Conservation (phyloP, 768 basidiomycete species). For the Pleurotus giganteus region DNA sequence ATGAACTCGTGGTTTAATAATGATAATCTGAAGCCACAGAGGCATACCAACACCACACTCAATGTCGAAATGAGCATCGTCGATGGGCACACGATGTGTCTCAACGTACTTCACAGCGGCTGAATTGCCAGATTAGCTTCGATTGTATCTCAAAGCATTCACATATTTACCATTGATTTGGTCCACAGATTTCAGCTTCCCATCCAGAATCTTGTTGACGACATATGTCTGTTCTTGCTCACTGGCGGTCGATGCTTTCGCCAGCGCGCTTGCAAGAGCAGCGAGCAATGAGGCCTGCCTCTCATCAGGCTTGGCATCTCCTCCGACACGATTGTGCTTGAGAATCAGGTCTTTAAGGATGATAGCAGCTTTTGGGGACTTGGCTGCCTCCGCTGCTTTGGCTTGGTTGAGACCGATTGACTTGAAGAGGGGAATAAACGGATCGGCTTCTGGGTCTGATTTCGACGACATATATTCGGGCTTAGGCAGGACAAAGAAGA, state of each 20-base stretch:
- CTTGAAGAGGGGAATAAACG: slow-evolving; percentile 56
- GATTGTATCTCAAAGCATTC: background rate
- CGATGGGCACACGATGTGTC: slow-evolving; percentile 53
- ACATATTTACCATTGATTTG: slow-evolving; percentile 75
- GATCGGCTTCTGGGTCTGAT: slow-evolving; percentile 24
- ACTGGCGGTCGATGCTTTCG: slow-evolving; percentile 51
- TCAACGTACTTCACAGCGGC: slow-evolving; percentile 80
- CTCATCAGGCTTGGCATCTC: slow-evolving; percentile 58
- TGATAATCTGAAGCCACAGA: background rate
- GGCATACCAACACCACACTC: slow-evolving; percentile 85
- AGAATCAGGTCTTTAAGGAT: slow-evolving; percentile 71
- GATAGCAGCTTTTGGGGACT: slow-evolving; percentile 73
- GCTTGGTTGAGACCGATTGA: slow-evolving; percentile 72
- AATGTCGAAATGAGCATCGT: slow-evolving; percentile 70
- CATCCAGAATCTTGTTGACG: slow-evolving; percentile 66
- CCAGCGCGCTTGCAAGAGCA: slow-evolving; percentile 59
- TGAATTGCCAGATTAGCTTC: slow-evolving; percentile 20
- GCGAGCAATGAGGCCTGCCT: slow-evolving; percentile 73
- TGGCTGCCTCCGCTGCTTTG: slow-evolving; percentile 81
- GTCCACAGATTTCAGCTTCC: slow-evolving; percentile 74
- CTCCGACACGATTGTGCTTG: slow-evolving; percentile 41
- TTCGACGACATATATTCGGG: background rate
- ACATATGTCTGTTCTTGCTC: slow-evolving; percentile 59
- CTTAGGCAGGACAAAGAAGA: background rate
- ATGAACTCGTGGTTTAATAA: background rate